Evolutionary conservation across 1,139 yeast species (phyloP), one percentile per base, ranked within the genome.

Genomic region (Yamadazyma membranifaciens): DNA sequence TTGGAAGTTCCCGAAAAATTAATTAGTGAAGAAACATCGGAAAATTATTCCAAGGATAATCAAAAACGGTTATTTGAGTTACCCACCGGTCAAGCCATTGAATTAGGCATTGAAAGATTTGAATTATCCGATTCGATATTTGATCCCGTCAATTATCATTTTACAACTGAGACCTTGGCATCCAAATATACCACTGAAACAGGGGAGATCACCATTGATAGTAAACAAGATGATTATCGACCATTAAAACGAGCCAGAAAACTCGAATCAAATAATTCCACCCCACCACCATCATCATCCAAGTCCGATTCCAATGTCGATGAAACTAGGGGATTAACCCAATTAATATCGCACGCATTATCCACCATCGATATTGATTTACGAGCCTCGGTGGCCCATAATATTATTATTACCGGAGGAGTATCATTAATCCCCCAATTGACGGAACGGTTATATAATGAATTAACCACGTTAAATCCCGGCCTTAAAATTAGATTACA

Each of bases 401-500:
- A 92, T 56, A 85, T 94, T 42, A 87, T 94, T 26, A 73, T 92
- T 27, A 89, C 96, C 0, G 99, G 99, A 11, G 92, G 97, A 1
- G 73, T 87, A 0, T 83, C 96, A 6, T 71, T 89, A 45, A 71
- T 88, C n/a, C 95, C 95, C 13, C 96, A 95, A 9, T 67, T 92
- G 44, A 84, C 88, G 10, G 96, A 91, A 55, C 70, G 96, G 48
- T 64, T 91, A 45, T 81, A 84, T 60, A 69, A 77, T 34, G 98
- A 92, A 54, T 67, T 92, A 45, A 76, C 83, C 17, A 73, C 74
- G 42, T 67, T 78, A 43, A 81, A 91, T 53, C 97, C 98, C 1
- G 96, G 97, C n/a, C 73, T 91, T 51, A 92, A 92, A 62, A 83
- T 92, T 39, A 74, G 98, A 56, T 76, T 92, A 36, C 87, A 89